phyloP scores from a whole-genome alignment of 2,329 filamentous ascomycete species.

The Exophiala sideris region DNA sequence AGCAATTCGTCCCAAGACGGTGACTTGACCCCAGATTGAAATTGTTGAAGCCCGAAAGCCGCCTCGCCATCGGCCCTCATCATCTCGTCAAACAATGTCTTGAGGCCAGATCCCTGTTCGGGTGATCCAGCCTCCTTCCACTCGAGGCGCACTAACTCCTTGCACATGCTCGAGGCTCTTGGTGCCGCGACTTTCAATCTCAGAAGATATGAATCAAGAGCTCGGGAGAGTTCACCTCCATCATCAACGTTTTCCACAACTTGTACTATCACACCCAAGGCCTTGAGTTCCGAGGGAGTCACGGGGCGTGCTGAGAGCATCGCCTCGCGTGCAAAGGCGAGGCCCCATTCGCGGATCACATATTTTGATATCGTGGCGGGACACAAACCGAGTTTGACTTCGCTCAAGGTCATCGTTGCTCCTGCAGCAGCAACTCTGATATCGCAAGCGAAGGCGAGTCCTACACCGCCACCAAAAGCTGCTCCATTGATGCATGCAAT shows the following conservation, averaged over 20 bases:
- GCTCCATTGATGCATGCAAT: constrained; percentile 44
- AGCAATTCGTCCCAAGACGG: too few relatives aligned
- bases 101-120: constrained; percentile 25
- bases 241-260: constrained; percentile 22
- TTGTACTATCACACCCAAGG: constrained; percentile 22
- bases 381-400: constrained; percentile 40
- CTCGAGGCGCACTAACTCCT: constrained; percentile 32
- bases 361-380: constrained; percentile 42
- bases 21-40: constrained; percentile 14
- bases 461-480: constrained; percentile 44
- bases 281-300: constrained; percentile 29
- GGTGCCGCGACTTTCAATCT: constrained; percentile 31
- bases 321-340: constrained; percentile 36
- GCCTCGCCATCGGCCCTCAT: constrained; percentile 30
- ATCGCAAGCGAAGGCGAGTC: constrained; percentile 44
- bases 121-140: constrained; percentile 26
- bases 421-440: constrained; percentile 30
- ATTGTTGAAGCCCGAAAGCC: constrained; percentile 28
- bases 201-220: constrained; percentile 30
- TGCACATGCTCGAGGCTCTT: constrained; percentile 34
- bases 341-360: constrained; percentile 39
- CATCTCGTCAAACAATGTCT: constrained; percentile 31
- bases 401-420: constrained; percentile 36
- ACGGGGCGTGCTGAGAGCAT: constrained; percentile 39
- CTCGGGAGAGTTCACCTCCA: constrained; percentile 12